Evolutionary conservation across 768 basidiomycete genomes (phyloP), one percentile per base, ranked within the genome.

Genomic region (Auricularia heimuer): DNA sequence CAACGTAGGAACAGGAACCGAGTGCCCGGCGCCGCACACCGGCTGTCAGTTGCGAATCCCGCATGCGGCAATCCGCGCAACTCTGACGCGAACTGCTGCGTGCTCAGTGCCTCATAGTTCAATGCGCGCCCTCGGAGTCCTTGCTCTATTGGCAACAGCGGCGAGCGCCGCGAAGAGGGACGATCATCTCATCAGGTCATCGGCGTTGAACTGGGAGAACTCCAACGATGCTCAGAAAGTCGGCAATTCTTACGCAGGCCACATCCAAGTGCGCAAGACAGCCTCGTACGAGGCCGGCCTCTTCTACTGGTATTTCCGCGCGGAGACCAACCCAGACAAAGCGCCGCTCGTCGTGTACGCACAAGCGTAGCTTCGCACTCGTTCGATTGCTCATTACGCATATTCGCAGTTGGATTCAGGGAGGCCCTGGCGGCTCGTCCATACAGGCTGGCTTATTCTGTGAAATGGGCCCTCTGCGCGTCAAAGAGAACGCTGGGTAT

Each of bases 231-330:
- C 8, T 2, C 18, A 33, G 8, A 60, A 60, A 33, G 56, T 60
- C 56, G 56, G 56, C 24, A 29, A 60, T 18, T 60, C 56, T 6
- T 60, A 60, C 34, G 56, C 56, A 4, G 56, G 56, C 24, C 56
- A 60, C 56, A 24, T 60, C 34, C 16, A 10, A 12, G 56, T 60
- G 29, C 56, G 56, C 56, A 60, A 60, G 56, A 60, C 56, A 8
- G 8, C 56, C 29, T 10, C 29, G 16, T 60, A 60, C 34, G 56
- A 60, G 34, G 56, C 56, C 11, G 56, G 56, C 1, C 56, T 60
- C 6, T 60, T 60, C 56, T 60, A 60, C 33, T 60, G 56, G 56
- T 60, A 60, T 29, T 60, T 60, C 56, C 56, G 56, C 34, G 56
- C 56, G 11, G 56, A 60, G 34, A 24, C 24, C 11, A 33, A 60